phyloP scores from a whole-genome alignment of 192 early-diverging fungal species.

The Coemansia sp. region DNA sequence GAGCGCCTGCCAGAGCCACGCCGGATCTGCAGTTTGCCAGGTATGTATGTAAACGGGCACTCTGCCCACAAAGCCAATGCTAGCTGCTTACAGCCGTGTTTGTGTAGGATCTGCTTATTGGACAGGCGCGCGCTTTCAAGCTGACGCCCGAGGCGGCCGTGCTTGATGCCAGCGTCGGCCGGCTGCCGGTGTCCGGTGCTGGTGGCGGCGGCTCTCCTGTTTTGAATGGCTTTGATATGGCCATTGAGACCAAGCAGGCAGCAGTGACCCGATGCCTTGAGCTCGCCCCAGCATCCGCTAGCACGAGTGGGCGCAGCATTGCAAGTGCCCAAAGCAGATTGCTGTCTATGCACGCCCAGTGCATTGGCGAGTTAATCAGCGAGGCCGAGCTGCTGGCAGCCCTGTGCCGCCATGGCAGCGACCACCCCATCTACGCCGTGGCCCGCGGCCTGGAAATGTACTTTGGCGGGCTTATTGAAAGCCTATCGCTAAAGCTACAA shows the following conservation, averaged over 20 bases:
- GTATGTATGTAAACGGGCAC: constrained; percentile 7
- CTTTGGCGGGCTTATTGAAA: constrained; percentile 51
- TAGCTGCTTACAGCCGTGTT: neutral
- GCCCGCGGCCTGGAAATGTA: constrained; percentile 40
- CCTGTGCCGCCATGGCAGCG: constrained; percentile 17
- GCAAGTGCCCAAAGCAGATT: constrained; percentile 23
- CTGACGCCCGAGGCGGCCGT: neutral
- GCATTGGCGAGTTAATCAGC: constrained; percentile 23
- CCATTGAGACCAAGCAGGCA: constrained; percentile 22
- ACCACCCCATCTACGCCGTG: constrained; percentile 28
- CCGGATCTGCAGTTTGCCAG: constrained; percentile 5
- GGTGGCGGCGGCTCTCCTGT: neutral
- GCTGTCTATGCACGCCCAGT: constrained; percentile 25
- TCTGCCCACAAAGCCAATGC: neutral
- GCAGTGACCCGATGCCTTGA: constrained; percentile 19
- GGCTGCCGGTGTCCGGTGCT: neutral
- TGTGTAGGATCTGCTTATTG: constrained; percentile 24
- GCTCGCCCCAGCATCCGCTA: constrained; percentile 1
- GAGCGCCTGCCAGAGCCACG: constrained; percentile 14
- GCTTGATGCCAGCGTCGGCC: neutral
- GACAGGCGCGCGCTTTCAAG: constrained; percentile 17
- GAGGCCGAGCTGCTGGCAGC: constrained; percentile 24
- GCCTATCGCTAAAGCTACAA: constrained; percentile 41
- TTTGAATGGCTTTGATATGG: neutral
- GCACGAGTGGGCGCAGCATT: constrained; percentile 6